Percentiles rank a stretch among this genome's conserved stretches.
Conservation (phyloP, 495 filamentous ascomycete species). For the Rostrohypoxylon terebratum region DNA sequence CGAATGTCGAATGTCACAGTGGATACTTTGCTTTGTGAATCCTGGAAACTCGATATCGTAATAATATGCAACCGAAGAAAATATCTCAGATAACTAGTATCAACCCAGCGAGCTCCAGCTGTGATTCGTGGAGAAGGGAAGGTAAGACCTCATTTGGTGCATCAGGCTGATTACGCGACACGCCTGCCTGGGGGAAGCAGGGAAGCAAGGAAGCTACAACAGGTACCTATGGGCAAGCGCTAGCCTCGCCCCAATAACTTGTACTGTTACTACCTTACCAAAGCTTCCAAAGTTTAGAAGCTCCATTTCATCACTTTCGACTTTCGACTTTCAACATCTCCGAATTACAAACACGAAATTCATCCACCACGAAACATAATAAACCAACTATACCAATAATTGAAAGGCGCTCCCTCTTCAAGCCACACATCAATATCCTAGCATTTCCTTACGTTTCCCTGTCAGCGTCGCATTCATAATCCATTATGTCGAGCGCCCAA, state of each 20-base stretch:
- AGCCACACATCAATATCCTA: neutral
- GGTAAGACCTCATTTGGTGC: constrained; percentile 26
- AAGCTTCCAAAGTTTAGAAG: constrained; percentile 27
- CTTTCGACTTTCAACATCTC: neutral
- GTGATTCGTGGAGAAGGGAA: neutral
- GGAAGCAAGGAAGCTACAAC: constrained; percentile 12
- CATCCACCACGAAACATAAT: constrained; percentile 17
- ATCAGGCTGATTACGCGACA: constrained; percentile 50
- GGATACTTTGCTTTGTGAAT: constrained; percentile 3
- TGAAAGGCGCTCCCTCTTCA: neutral
- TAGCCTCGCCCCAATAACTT: constrained; percentile 24
- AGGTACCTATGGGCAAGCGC: constrained; percentile 39
- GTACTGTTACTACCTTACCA: neutral
- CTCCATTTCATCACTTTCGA: constrained; percentile 22
- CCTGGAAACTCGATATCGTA: neutral
- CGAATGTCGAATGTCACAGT: neutral
- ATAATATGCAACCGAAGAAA: constrained; percentile 6
- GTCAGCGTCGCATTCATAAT: constrained; percentile 16
- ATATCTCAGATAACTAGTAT: neutral
- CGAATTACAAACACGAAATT: constrained; percentile 9
- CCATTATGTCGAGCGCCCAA: constrained; percentile 83
- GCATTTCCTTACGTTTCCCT: neutral
- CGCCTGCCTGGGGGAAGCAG: constrained; percentile 44
- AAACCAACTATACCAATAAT: constrained; percentile 1
- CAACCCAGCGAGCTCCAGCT: neutral